A percentile compares a stretch with the other conserved stretches of the same genome.
Conservation (phyloP, 495 filamentous ascomycete genomes). For the Tirmania nivea region DNA sequence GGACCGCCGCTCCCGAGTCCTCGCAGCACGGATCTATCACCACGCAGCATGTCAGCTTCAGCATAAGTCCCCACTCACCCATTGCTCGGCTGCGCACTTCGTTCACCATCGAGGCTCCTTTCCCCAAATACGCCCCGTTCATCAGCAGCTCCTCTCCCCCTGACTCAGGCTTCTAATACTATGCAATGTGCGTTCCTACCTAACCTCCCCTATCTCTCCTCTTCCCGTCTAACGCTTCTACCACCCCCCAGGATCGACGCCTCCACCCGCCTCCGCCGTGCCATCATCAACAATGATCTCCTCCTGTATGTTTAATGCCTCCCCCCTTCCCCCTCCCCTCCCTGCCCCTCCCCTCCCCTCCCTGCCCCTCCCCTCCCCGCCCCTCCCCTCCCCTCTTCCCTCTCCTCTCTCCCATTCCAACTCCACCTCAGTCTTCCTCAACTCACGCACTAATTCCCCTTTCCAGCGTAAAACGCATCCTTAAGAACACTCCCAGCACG, state of each 20-base stretch:
- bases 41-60: too few relatives aligned
- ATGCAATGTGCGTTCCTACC: neutral
- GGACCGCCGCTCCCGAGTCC: too few relatives aligned
- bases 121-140: too few relatives aligned
- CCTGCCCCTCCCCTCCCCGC: slow-evolving; percentile 24
- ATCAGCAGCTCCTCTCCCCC: too few relatives aligned
- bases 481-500: slow-evolving; percentile 40
- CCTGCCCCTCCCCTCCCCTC: slow-evolving; percentile 25
- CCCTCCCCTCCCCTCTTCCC: slow-evolving; percentile 22
- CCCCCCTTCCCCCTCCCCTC: neutral
- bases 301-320: slow-evolving; percentile 24
- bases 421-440: neutral
- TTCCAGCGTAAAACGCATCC: slow-evolving; percentile 38
- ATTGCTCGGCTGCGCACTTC: too few relatives aligned
- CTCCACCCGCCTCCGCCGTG: slow-evolving; percentile 43
- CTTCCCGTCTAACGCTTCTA: neutral
- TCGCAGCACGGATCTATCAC: too few relatives aligned
- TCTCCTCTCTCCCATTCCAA: neutral
- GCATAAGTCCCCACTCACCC: too few relatives aligned
- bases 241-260: slow-evolving; percentile 36
- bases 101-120: too few relatives aligned
- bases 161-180: too few relatives aligned
- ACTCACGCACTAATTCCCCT: neutral
- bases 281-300: slow-evolving; percentile 50
- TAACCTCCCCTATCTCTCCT: neutral